Conservation (phyloP, 2,329 filamentous ascomycete genomes). For the Ceratocystiopsis minuta region DNA sequence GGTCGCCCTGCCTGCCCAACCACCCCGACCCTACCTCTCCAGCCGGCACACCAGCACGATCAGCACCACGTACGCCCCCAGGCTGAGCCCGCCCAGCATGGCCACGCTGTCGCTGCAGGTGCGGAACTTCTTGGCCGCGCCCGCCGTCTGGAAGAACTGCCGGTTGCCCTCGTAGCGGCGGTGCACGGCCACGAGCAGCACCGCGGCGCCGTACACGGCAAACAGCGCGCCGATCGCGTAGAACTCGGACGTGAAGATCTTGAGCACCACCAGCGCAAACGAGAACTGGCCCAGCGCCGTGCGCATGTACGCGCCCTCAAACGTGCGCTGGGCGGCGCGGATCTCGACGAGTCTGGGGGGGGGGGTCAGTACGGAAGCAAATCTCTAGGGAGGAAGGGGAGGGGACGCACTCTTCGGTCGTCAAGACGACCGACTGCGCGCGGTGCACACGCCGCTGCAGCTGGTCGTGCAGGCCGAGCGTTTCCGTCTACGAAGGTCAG, state of each 20-base stretch:
- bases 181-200: conserved; percentile 69
- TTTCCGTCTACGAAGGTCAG: conserved; percentile 12
- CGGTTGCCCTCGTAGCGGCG: conserved; percentile 79
- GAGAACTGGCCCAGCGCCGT: conserved; percentile 90
- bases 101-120: conserved; percentile 46
- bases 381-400: background rate
- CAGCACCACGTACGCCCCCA: conserved; percentile 38
- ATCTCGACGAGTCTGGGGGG: conserved; percentile 61
- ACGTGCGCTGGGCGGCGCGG: conserved; percentile 85
- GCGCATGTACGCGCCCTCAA: conserved; percentile 91
- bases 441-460: conserved; percentile 70
- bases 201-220: conserved; percentile 72
- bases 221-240: conserved; percentile 94
- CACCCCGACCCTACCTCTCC: background rate
- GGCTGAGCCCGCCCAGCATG: conserved; percentile 35
- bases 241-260: conserved; percentile 93
- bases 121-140: conserved; percentile 32
- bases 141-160: conserved; percentile 56
- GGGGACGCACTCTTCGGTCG: conserved; percentile 49
- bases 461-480: conserved; percentile 43
- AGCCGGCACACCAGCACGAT: conserved; percentile 24
- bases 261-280: conserved; percentile 83
- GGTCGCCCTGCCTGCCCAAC: too few relatives aligned
- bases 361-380: background rate
- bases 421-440: conserved; percentile 67